Evolutionary conservation across 169 alveolate genomes (phyloP), one percentile per base, ranked within the genome.

Genomic region (Eimeria nieschulzi): DNA sequence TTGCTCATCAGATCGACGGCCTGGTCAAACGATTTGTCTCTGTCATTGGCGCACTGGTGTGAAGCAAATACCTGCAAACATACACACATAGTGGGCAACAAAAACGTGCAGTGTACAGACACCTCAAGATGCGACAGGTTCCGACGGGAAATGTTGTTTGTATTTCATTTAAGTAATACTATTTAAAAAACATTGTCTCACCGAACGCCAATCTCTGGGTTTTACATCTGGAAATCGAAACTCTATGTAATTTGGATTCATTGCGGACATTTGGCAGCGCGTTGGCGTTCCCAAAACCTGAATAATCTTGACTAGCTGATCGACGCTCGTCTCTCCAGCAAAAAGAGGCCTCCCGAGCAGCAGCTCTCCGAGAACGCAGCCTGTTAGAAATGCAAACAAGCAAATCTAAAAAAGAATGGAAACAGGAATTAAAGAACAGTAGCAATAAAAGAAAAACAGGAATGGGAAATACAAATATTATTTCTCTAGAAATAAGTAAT

Each of bases 321-420:
- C 99, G 26, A 98, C 98, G 55, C 98, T 97, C 25, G 99, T 96
- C 90, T 98, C 99, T 33, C 99, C 99, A 19, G 99, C 97, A 95
- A 98, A 98, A 80, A 98, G 92, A 39, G 99, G 99, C 87, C 97
- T 95, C 19, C 99, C 99, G 83, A 97, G 93, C 46, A 98, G 92
- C 95, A 98, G 93, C 94, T 98, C 99, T 3, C 99, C 99, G 55
- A 98, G 95, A 2, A 98, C 99, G 94, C 99, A 98, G 13, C 99
- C 99, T 83, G 93, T n/a, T n/a, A n/a, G n/a, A n/a, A n/a, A 95
- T n/a, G n/a, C n/a, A n/a, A n/a, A n/a, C n/a, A n/a, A n/a, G 70
- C 70, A n/a, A 33, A 33, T 33, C 3, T 1, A 33, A 33, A 33
- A 33, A 33, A 33, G 46, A 33, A 33, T n/a, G 3, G 46, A 33